These are phyloP conservation scores for Trametes polyzona DNA, from an alignment of 1,284 basidiomycete species.

Conservation along the genomic window DNA sequence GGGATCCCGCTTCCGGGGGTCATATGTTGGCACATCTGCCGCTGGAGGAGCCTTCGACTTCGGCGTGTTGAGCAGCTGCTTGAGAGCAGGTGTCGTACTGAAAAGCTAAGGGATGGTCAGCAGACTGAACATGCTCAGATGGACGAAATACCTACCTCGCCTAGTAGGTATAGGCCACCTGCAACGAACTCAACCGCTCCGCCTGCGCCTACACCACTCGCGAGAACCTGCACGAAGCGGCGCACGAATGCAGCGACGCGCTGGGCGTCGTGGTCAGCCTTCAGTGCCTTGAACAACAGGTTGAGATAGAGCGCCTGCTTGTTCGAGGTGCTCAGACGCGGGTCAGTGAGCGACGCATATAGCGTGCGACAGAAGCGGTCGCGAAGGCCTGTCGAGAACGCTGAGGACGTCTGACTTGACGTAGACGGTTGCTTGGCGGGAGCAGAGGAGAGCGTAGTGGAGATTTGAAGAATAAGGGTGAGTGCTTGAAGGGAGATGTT, in stretches of 20 bases:
- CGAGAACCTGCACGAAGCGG: slow-evolving; percentile 86
- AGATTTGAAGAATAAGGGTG: slow-evolving; percentile 89
- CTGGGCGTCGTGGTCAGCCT: slow-evolving; percentile 70
- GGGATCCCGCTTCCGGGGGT: slow-evolving; percentile 91
- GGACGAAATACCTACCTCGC: slow-evolving; percentile 55
- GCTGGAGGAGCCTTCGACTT: slow-evolving; percentile 39
- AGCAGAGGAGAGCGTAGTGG: slow-evolving; percentile 50
- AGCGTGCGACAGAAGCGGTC: slow-evolving; percentile 93
- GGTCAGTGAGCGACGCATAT: slow-evolving; percentile 88
- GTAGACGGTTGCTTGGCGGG: slow-evolving; percentile 29
- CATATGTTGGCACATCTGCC: slow-evolving; percentile 64
- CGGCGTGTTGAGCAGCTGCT: slow-evolving; percentile 61
- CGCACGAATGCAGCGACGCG: slow-evolving; percentile 86
- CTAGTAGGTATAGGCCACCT: slow-evolving; percentile 80
- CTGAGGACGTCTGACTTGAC: slow-evolving; percentile 4
- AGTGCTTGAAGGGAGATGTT: slow-evolving; percentile 96
- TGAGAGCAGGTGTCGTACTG: slow-evolving; percentile 71
- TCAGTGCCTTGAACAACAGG: slow-evolving; percentile 91
- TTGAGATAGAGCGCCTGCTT: slow-evolving; percentile 99
- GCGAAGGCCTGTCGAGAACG: slow-evolving; percentile 55
- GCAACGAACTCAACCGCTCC: slow-evolving; percentile 90
- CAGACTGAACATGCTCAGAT: background rate
- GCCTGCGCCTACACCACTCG: slow-evolving; percentile 59
- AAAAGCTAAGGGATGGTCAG: slow-evolving; percentile 68
- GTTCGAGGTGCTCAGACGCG: slow-evolving; percentile 80